Evolutionary conservation across 306 rosid species (phyloP).

Genomic region (Cucurbita pepo): DNA sequence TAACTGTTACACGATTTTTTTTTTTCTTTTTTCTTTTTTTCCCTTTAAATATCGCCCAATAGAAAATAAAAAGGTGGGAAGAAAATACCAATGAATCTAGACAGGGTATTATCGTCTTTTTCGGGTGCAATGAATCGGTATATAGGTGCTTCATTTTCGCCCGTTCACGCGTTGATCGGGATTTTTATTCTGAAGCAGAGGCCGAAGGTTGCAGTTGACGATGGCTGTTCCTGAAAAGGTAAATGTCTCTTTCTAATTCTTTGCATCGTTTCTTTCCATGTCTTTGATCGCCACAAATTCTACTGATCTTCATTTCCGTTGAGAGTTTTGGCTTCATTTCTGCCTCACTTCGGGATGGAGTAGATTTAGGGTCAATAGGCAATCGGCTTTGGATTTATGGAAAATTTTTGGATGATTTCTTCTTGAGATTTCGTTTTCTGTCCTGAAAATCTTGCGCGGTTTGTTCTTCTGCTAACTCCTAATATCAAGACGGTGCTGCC

Average conservation of each 20-base stretch:
- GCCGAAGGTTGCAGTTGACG: background rate
- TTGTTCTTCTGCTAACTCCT: background rate
- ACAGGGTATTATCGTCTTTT: slow-evolving; percentile 2
- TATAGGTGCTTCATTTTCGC: background rate
- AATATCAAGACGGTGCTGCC: background rate
- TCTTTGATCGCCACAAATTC: background rate
- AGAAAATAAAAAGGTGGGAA: background rate
- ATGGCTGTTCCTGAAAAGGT: background rate
- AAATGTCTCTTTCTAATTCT: background rate
- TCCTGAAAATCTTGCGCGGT: background rate
- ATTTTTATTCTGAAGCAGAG: background rate
- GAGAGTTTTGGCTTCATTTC: background rate
- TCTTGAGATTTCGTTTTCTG: background rate
- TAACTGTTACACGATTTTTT: too few relatives aligned
- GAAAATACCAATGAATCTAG: background rate
- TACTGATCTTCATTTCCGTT: background rate
- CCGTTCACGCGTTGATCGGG: background rate
- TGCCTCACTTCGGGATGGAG: background rate
- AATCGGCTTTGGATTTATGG: background rate
- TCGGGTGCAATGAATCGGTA: background rate
- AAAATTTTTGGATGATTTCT: background rate
- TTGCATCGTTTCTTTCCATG: background rate
- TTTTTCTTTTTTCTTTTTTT: too few relatives aligned
- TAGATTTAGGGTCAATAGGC: background rate
- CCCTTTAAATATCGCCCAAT: background rate